Base-by-base conservation (phyloP, 2,329 filamentous ascomycete species). In the Cladosporium halotolerans region DNA sequence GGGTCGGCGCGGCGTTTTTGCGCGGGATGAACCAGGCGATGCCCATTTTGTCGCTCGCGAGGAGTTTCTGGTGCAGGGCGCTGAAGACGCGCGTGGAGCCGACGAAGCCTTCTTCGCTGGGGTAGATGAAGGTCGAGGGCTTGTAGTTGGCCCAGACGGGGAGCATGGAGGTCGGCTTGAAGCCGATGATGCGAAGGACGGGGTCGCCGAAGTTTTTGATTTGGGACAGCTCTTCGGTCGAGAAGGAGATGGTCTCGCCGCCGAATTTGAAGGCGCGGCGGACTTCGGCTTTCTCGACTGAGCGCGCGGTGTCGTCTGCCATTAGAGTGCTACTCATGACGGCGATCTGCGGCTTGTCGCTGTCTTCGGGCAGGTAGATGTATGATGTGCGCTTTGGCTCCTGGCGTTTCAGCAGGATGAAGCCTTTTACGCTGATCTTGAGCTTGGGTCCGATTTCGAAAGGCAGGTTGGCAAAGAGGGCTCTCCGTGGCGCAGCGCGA, bases 191-290 rank as follows among this genome's bases (percentile, higher is more conserved):
- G 4, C 90, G 85, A 53, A 99, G 86, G 10, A 88, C 77, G 0
- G 89, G 88, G 1, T 86, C 79, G 2, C 91, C 92, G 62, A 96
- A 96, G 60, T 88, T 76, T 57, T 85, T 84, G 55, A 99, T 77
- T 16, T 79, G 74, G 54, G 85, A 85, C 56, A 92, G 83, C 68
- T 99, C 92, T 33, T 96, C 90, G 0, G 84, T 80, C 0, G 84
- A 84, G 68, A 99, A 99, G 45, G 86, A 80, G 44, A 99, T 82
- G 45, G 89, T 89, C 60, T 95, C 89, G 38, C 89, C 91, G 10
- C 92, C 93, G 65, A 97, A 97, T 63, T 93, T 96, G 76, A 93
- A 99, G 0, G 92, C 93, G 70, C 93, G 96, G 55, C 86, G 86
- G 16, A 95, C 81, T 63, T 97, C 90, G 3, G 73, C 73, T 61